Percentiles rank a stretch among this genome's conserved stretches.
Evolutionary conservation across 1,139 yeast species (phyloP).

Genomic region (Saccharomyces hybrid): DNA sequence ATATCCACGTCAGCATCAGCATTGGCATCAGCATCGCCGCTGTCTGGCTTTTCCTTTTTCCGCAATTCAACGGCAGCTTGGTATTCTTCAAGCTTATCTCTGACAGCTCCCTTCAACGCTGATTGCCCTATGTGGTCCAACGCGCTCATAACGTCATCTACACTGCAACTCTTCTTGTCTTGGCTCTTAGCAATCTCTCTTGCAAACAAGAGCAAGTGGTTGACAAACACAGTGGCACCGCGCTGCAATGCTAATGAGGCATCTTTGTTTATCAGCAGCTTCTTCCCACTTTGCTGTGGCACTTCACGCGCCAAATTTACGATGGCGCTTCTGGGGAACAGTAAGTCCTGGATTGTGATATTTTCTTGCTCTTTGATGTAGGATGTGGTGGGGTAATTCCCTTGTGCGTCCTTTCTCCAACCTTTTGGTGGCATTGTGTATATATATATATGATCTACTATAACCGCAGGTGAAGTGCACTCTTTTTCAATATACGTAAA

Average conservation of each 20-base stretch:
- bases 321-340: conserved; percentile 60
- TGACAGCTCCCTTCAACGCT: conserved; percentile 33
- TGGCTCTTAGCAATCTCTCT: conserved; percentile 45
- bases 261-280: conserved; percentile 52
- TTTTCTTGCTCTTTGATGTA: conserved; percentile 44
- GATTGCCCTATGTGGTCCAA: conserved; percentile 48
- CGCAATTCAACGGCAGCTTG: conserved; percentile 23
- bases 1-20: conserved; percentile 7
- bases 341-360: conserved; percentile 57
- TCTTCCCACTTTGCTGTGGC: conserved; percentile 31
- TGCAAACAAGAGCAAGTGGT: conserved; percentile 57
- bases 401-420: conserved; percentile 72
- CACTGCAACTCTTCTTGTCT: conserved; percentile 54
- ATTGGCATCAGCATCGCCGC: conserved; percentile 13
- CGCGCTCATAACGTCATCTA: conserved; percentile 58
- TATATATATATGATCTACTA: not conserved
- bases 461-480: not conserved
- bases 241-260: conserved; percentile 60
- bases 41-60: conserved; percentile 15
- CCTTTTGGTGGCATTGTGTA: conserved; percentile 68
- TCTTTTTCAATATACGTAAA: too few species aligned
- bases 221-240: conserved; percentile 66
- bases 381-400: conserved; percentile 44
- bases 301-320: conserved; percentile 49
- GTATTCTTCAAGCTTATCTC: conserved; percentile 25